phyloP scores from a whole-genome alignment of 345 rosid species.

The Salix dunnii region DNA sequence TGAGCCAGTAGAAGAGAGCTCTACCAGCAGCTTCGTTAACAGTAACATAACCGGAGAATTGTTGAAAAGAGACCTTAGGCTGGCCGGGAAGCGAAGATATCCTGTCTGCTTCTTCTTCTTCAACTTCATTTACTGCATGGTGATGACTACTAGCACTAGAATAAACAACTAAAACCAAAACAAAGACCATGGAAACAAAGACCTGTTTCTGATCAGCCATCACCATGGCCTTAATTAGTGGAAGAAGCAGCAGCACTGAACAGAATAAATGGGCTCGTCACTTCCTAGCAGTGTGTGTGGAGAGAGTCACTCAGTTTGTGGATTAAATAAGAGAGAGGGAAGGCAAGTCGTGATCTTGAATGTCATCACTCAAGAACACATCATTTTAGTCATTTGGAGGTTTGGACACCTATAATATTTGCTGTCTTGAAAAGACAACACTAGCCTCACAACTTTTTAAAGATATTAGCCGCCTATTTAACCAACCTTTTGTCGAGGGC shows the following conservation, averaged over 20 bases:
- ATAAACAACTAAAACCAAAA: slow-evolving; percentile 4
- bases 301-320: slow-evolving; percentile 10
- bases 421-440: slow-evolving; percentile 1
- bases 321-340: slow-evolving; percentile 29
- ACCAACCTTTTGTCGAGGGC: no score
- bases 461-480: no score
- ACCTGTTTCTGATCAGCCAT: slow-evolving; percentile 32
- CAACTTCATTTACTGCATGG: slow-evolving; percentile 10
- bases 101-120: slow-evolving; percentile 59
- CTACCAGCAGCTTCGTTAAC: slow-evolving; percentile 63
- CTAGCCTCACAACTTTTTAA: not conserved
- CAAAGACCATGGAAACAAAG: slow-evolving; percentile 25
- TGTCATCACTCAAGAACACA: slow-evolving; percentile 2
- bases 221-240: slow-evolving; percentile 13
- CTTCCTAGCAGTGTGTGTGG: slow-evolving; percentile 8
- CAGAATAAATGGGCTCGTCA: not conserved
- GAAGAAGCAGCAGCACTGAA: slow-evolving; percentile 7
- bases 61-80: slow-evolving; percentile 78
- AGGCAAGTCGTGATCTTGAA: not conserved
- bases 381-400: not conserved
- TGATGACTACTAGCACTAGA: not conserved
- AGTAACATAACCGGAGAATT: slow-evolving; percentile 88
- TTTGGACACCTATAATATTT: not conserved
- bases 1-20: slow-evolving; percentile 95
- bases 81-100: slow-evolving; percentile 88